Evolutionary conservation across 2,329 filamentous ascomycete genomes (phyloP), one percentile per base, ranked within the genome.

Genomic region (Aspergillus tamarii): DNA sequence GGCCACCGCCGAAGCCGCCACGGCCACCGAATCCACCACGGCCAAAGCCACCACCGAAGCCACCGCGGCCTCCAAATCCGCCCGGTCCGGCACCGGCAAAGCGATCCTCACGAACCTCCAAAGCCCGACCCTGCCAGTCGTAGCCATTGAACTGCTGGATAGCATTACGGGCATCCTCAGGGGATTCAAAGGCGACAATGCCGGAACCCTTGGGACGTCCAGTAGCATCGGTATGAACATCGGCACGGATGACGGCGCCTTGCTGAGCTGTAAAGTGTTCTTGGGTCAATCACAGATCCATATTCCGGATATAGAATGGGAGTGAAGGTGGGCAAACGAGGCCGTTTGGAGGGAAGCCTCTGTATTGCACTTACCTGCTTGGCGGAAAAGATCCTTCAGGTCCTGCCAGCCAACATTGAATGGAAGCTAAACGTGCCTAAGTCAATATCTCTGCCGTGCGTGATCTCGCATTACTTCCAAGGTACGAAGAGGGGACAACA

Each of bases 321-420:
- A 62, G 63, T 59, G 54, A 61, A 57, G 64, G 61, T 46, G 11
- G 28, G 48, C 19, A 34, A 57, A 56, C 48, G 45, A 50, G 45
- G 59, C 57, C 53, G 64, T 57, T 36, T 64, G 57, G 63, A 64
- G 48, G 55, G 21, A 32, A 19, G 55, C 52, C 30, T 32, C 30
- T 55, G 45, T 14, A 21, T 12, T 65, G 66, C 57, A 85, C 93
- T 86, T 85, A 97, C 94, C 92, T 82, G 95, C 94, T 87, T 97
- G 94, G 76, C 95, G 92, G 86, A 99, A 99, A 70, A 99, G 86
- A 80, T 99, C 95, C 84, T 99, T 99, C 72, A 99, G 84, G 80
- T 99, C 95, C 83, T 99, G 95, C 95, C 95, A 99, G 78, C 95
- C 95, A 73, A 96, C 92, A 69, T 93, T 96, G 83, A 94, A 99